Conservation (phyloP, 805 yeast genomes). For the Pichia phayaonensis region DNA sequence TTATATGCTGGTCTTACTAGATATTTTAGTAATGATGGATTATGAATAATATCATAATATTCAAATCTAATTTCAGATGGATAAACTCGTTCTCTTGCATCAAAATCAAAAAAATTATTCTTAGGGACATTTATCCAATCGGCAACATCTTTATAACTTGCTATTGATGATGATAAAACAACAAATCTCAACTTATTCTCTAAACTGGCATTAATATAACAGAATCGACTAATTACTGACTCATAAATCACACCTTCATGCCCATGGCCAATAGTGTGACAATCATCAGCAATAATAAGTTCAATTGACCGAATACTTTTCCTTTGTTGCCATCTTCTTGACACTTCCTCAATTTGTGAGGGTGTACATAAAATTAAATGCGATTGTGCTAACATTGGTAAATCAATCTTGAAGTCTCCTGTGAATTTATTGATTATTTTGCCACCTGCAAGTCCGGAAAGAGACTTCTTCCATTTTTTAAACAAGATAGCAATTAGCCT, state of each 20-base stretch:
- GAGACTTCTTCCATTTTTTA: constrained; percentile 47
- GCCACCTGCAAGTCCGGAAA: constrained; percentile 45
- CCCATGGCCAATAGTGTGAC: constrained; percentile 58
- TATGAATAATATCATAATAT: constrained; percentile 38
- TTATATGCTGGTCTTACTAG: constrained; percentile 44
- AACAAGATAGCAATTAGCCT: constrained; percentile 41
- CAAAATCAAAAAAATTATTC: constrained; percentile 58
- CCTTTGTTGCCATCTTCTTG: constrained; percentile 80
- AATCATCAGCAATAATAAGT: constrained; percentile 64
- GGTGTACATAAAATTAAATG: constrained; percentile 78
- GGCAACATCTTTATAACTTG: constrained; percentile 70
- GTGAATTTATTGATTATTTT: constrained; percentile 50
- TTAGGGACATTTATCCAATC: constrained; percentile 79
- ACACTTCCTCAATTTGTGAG: constrained; percentile 59
- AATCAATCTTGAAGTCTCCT: constrained; percentile 49
- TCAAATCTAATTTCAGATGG: constrained; percentile 55
- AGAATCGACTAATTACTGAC: constrained; percentile 57
- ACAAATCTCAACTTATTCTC: constrained; percentile 53
- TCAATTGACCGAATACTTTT: constrained; percentile 62
- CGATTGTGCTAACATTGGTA: constrained; percentile 45
- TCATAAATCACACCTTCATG: constrained; percentile 60
- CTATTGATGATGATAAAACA: constrained; percentile 61
- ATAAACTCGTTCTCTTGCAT: constrained; percentile 48
- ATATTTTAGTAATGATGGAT: constrained; percentile 44
- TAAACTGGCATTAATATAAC: constrained; percentile 61